These are phyloP conservation scores for Talaromyces sp. DNA, from an alignment of 2,329 filamentous ascomycete species.

Conservation along the genomic window DNA sequence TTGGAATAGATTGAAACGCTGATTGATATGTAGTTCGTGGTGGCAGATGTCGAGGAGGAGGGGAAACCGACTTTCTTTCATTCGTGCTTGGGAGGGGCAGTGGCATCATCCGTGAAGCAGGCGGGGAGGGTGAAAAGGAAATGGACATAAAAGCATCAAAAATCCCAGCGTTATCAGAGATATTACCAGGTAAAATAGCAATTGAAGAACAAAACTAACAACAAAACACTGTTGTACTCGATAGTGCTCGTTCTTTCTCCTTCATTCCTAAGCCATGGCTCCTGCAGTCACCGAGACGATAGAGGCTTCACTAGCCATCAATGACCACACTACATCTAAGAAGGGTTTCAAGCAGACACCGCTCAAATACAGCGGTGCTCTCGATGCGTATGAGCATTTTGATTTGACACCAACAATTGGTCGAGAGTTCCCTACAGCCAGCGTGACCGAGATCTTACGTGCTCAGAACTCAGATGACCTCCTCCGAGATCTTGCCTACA, in stretches of 20 bases:
- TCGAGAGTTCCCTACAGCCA: conserved; percentile 42
- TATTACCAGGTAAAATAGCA: neutral
- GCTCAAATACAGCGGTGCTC: conserved; percentile 38
- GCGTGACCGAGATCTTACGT: conserved; percentile 48
- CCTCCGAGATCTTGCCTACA: conserved; percentile 35
- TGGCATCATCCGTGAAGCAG: neutral
- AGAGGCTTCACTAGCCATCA: neutral
- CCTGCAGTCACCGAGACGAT: neutral
- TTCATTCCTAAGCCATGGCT: neutral
- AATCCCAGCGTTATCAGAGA: neutral
- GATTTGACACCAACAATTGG: conserved; percentile 53
- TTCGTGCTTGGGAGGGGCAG: neutral
- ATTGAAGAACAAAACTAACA: neutral
- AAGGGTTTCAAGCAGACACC: conserved; percentile 21
- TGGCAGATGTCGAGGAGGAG: neutral
- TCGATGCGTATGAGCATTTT: conserved; percentile 46
- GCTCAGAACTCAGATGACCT: conserved; percentile 36
- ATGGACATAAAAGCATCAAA: neutral
- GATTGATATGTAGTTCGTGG: neutral
- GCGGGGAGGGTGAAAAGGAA: neutral
- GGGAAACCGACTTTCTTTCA: neutral
- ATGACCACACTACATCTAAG: neutral
- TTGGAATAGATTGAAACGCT: neutral
- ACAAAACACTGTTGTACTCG: neutral
- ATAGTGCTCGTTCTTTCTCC: neutral